These are phyloP conservation scores for Apiosordaria backusii DNA, from an alignment of 495 filamentous ascomycete species.

Conservation along the genomic window DNA sequence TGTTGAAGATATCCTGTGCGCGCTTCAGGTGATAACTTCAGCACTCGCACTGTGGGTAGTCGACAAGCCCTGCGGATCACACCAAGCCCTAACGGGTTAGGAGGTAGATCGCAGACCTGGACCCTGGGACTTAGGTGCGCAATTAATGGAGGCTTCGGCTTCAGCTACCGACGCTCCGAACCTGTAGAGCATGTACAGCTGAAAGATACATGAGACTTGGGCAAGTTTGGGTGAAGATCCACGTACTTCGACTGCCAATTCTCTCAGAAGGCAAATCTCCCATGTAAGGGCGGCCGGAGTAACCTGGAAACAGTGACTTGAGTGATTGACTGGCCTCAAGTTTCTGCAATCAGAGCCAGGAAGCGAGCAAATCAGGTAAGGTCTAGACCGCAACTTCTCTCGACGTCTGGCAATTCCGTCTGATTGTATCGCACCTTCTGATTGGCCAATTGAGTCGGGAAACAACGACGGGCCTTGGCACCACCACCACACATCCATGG, in stretches of 20 bases:
- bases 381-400: neutral
- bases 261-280: neutral
- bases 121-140: conserved; percentile 9
- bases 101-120: neutral
- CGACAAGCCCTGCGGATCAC: conserved; percentile 3
- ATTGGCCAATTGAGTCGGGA: neutral
- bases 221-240: neutral
- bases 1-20: neutral
- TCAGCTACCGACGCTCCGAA: conserved; percentile 7
- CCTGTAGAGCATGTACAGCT: neutral
- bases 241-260: neutral
- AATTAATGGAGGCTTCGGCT: conserved; percentile 8
- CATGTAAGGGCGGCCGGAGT: neutral
- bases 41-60: neutral
- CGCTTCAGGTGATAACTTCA: neutral
- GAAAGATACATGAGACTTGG: neutral
- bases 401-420: neutral
- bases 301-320: neutral
- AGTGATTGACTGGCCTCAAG: too few species aligned
- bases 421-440: neutral
- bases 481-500: neutral
- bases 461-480: neutral
- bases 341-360: neutral
- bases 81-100: conserved; percentile 4
- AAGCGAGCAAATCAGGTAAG: neutral